Percentiles rank a stretch among this genome's conserved stretches.
These are phyloP conservation scores for Wakefieldia striispora DNA, from an alignment of 768 basidiomycete genomes.

Conservation along the genomic window DNA sequence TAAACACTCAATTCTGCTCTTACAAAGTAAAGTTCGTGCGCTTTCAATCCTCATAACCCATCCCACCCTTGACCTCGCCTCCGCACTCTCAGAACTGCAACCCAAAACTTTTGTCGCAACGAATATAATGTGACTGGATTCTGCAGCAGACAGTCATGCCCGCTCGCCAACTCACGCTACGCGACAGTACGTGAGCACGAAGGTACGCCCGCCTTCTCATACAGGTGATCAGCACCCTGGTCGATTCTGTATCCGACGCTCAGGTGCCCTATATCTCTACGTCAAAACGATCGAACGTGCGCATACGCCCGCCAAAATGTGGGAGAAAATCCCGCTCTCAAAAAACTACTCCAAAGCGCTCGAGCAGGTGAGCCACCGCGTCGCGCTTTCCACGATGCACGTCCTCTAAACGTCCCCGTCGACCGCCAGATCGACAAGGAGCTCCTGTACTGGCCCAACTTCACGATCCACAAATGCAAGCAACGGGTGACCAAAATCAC, in stretches of 20 bases:
- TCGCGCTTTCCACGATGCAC: not conserved
- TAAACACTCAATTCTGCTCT: constrained; percentile 94
- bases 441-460: constrained; percentile 98
- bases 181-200: constrained; percentile 98
- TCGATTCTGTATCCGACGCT: constrained; percentile 20
- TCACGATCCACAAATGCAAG: constrained; percentile 98
- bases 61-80: constrained; percentile 2
- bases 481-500: constrained; percentile 99
- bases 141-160: constrained; percentile 93
- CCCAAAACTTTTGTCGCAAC: constrained; percentile 98
- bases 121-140: constrained; percentile 98
- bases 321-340: constrained; percentile 92
- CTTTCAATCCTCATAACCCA: not conserved
- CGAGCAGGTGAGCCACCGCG: constrained; percentile 68
- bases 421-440: constrained; percentile 82
- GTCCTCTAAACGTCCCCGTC: not conserved
- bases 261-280: constrained; percentile 84
- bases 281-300: constrained; percentile 98
- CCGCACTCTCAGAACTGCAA: constrained; percentile 64
- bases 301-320: constrained; percentile 95
- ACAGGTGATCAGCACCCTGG: not conserved
- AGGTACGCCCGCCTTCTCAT: constrained; percentile 45
- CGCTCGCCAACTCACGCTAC: constrained; percentile 95
- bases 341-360: constrained; percentile 94
- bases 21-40: constrained; percentile 96